Conservation (phyloP, 2,329 filamentous ascomycete species). For the Cyanodermella asteris region DNA sequence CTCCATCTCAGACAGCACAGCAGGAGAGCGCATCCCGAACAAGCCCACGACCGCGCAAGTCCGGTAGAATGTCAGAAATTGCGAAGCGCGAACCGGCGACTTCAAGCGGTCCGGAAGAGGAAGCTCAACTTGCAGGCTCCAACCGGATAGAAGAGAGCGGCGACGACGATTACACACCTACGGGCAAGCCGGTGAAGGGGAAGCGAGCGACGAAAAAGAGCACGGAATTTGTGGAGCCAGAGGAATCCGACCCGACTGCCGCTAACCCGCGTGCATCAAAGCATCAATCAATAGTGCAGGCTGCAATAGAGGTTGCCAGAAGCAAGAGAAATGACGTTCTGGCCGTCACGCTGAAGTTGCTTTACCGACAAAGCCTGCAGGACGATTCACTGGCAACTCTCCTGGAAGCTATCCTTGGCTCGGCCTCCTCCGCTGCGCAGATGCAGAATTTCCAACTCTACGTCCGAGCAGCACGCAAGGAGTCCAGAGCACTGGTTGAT, state of each 20-base stretch:
- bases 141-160: too few species aligned
- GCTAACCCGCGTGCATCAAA: constrained; percentile 5
- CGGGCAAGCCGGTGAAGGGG: constrained; percentile 14
- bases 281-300: constrained; percentile 16
- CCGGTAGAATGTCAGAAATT: too few species aligned
- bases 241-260: constrained; percentile 9
- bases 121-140: too few species aligned
- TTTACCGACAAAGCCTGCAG: constrained; percentile 19
- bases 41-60: too few species aligned
- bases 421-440: constrained; percentile 18
- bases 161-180: constrained; percentile 23
- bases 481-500: constrained; percentile 15
- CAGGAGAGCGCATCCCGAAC: too few species aligned
- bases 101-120: too few species aligned
- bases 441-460: constrained; percentile 19
- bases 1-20: too few species aligned
- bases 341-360: constrained; percentile 19
- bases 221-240: constrained; percentile 6
- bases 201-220: too few species aligned
- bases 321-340: constrained; percentile 16
- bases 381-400: constrained; percentile 17
- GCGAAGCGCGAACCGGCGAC: too few species aligned
- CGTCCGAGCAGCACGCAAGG: constrained; percentile 22
- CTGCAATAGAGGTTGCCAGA: constrained; percentile 19
- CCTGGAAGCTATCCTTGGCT: constrained; percentile 21